A percentile compares a stretch with the other conserved stretches of the same genome.
Evolutionary conservation across 495 filamentous ascomycete species (phyloP).

Genomic region (Parmelia sp.): DNA sequence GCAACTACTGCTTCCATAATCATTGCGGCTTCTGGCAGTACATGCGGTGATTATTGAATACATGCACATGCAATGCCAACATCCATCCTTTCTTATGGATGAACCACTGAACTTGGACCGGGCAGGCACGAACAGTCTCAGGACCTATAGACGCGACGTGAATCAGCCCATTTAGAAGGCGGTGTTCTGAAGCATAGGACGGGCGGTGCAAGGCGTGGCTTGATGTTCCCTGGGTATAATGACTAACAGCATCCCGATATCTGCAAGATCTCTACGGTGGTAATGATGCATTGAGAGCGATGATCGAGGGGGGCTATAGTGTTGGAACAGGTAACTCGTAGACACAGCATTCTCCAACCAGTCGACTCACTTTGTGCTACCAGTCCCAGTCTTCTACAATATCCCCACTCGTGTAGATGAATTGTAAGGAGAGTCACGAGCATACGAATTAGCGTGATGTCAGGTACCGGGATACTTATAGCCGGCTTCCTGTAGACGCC

Average conservation of each 20-base stretch:
- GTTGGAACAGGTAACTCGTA: constrained; percentile 1
- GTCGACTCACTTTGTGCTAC: background rate
- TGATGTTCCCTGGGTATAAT: background rate
- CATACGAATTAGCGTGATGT: too few species aligned
- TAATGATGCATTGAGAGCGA: constrained; percentile 13
- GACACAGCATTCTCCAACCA: constrained; percentile 1
- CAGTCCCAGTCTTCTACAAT: background rate
- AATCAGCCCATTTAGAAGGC: constrained; percentile 11
- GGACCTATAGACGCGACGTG: constrained; percentile 19
- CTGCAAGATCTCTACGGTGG: constrained; percentile 1
- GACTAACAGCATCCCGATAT: constrained; percentile 6
- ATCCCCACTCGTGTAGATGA: too few species aligned
- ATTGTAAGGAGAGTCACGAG: too few species aligned
- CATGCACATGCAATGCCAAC: constrained; percentile 13
- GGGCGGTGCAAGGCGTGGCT: constrained; percentile 8
- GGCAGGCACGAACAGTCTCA: constrained; percentile 23
- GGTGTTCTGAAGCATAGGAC: constrained; percentile 13
- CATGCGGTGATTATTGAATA: constrained; percentile 1
- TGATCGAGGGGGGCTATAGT: background rate
- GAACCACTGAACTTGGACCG: constrained; percentile 18
- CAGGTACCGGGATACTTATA: background rate
- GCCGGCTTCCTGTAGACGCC: background rate
- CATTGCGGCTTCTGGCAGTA: constrained; percentile 5
- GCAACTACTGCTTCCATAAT: constrained; percentile 17
- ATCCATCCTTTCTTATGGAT: constrained; percentile 14